Evolutionary conservation across 225 moss, liverwort and hornwort species (phyloP).

Genomic region (Physcomitrellopsis africana): DNA sequence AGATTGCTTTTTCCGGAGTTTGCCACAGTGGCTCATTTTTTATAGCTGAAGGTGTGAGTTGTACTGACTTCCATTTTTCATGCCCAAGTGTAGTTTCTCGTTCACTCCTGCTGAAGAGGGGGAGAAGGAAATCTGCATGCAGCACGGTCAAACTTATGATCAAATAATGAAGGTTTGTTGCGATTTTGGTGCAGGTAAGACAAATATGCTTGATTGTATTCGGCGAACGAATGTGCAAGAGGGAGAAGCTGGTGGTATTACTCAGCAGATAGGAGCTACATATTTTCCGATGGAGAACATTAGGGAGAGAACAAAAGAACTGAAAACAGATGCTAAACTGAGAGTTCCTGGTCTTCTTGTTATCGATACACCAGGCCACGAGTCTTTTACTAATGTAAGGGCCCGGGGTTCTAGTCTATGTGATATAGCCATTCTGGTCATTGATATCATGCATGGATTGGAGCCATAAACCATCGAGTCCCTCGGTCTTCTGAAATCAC

Average conservation of each 20-base stretch:
- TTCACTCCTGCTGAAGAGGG: neutral
- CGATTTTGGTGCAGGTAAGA: conserved; percentile 63
- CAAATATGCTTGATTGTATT: conserved; percentile 95
- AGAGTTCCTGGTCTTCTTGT: conserved; percentile 94
- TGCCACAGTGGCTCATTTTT: no score
- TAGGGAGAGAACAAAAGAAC: conserved; percentile 87
- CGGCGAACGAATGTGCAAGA: conserved; percentile 97
- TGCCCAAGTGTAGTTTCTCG: neutral
- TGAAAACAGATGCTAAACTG: conserved; percentile 76
- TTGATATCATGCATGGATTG: conserved; percentile 98
- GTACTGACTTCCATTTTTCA: no score
- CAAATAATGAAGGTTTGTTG: conserved; percentile 6
- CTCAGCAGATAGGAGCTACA: conserved; percentile 97
- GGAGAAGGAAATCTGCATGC: neutral
- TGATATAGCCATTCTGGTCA: conserved; percentile 96
- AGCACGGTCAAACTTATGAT: conserved; percentile 14
- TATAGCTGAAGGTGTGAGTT: no score
- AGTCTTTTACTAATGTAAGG: conserved; percentile 96
- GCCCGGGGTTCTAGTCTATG: conserved; percentile 96
- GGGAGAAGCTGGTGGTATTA: conserved; percentile 99
- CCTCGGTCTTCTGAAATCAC: conserved; percentile 80
- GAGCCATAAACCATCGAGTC: conserved; percentile 99
- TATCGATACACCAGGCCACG: conserved; percentile 97
- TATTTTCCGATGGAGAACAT: conserved; percentile 99
- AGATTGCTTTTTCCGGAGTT: no score